These are phyloP conservation scores for Tinospora cordifolia DNA, from an alignment of 164 flowering plant species.

Conservation along the genomic window DNA sequence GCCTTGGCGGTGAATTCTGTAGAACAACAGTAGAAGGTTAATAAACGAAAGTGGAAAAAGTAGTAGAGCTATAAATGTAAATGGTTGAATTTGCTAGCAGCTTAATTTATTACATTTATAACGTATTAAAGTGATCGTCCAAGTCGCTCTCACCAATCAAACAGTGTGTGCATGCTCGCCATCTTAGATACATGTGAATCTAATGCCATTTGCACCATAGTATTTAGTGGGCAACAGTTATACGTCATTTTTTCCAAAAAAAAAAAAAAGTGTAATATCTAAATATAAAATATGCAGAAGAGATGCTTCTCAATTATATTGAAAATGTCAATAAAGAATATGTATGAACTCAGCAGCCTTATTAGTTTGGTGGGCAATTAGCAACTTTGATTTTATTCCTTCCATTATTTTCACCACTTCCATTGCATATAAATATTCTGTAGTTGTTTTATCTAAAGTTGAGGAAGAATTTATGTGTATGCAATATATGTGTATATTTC, in stretches of 20 bases:
- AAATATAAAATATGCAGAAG: too few relatives aligned
- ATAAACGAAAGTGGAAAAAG: too few relatives aligned
- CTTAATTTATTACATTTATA: too few relatives aligned
- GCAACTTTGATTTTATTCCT: neutral
- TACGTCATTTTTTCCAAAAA: slow-evolving; percentile 1
- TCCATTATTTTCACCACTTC: neutral
- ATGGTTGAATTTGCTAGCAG: too few relatives aligned
- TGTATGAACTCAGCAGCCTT: neutral
- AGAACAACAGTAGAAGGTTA: too few relatives aligned
- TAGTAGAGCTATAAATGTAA: too few relatives aligned
- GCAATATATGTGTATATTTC: too few relatives aligned
- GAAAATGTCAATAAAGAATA: neutral
- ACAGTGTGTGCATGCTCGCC: neutral
- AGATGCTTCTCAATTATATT: neutral
- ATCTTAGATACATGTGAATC: slow-evolving; percentile 2
- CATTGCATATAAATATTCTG: too few relatives aligned
- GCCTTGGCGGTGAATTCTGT: too few relatives aligned
- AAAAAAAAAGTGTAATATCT: too few relatives aligned
- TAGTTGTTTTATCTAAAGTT: neutral
- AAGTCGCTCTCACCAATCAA: neutral
- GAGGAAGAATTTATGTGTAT: neutral
- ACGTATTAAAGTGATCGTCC: neutral
- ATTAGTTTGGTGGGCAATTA: neutral
- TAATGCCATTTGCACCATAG: neutral
- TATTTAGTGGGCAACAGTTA: slow-evolving; percentile 2